Base-by-base conservation (phyloP, 495 filamentous ascomycete species). In the Immersiella caudata region DNA sequence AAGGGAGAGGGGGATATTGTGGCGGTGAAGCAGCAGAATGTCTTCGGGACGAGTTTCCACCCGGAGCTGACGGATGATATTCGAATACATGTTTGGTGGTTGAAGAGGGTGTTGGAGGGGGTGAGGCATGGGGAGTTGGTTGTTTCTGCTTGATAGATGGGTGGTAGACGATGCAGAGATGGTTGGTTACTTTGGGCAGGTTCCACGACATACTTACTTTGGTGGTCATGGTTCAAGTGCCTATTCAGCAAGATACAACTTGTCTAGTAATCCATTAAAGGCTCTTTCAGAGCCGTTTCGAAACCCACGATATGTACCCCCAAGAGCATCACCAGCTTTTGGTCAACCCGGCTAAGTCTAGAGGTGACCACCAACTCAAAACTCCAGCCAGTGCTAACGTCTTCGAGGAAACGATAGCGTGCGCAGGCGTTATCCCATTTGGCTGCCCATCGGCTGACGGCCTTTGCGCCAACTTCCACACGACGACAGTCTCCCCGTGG, bases 11-110 rank as follows among this genome's bases (percentile, higher is more conserved):
- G 88, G 16, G 92, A 96, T 72, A 93, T 99, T 55, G 87, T 99
- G 57, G 95, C 95, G 8, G 92, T 99, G 54, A 84, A 86, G 65
- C 94, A 98, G 79, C 91, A 92, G 14, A 97, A 98, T 80, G 92
- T 97, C 1, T 93, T 99, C 67, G 96, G 93, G 6, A 98, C 93
- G 7, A 97, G 93, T 74, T 99, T 98, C 74, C 96, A 99, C 74
- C 95, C 96, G 0, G 96, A 99, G 77, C 78, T 99, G 74, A 99
- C 94, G 24, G 88, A 87, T 24, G 95, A 99, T 77, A 81, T 86
- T 66, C 84, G 95, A 71, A 97, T 98, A 71, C 95, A 99, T 79
- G 79, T 87, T 3, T 99, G 95, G 95, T 99, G 95, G 95, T 72
- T 99, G 74, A 76, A 84, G 70, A 85, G 93, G 76, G 92, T 97